Evolutionary conservation across 805 yeast species (phyloP), one percentile per base, ranked within the genome.

Genomic region (Metschnikowia dekortorum): DNA sequence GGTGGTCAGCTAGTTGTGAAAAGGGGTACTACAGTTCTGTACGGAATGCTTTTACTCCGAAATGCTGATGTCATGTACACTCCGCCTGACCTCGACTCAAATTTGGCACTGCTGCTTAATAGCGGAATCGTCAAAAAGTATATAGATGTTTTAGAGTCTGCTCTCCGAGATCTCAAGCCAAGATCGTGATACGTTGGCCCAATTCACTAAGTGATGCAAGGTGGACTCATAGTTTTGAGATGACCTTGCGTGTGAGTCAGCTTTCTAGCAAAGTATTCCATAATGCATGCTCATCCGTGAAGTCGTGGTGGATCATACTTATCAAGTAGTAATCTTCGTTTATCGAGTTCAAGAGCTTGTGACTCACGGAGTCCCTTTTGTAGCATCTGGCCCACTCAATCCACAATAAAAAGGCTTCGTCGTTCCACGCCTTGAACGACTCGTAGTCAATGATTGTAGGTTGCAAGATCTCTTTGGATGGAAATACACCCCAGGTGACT

Each of bases 401-500:
- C 94, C 97, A 88, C 53, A 94, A 86, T 50, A 82, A 78, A 68
- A 89, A 94, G 0, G 96, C 96, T 66, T 94, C 99, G 61, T 91
- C 97, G 58, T 85, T 81, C 99, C 99, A 94, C 0, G 97, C 97
- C 57, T 81, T 80, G 73, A 94, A 92, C 1, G 97, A 89, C 59
- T 90, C 96, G 58, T 83, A 87, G 63, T 91, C 97, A 50, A 94
- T 84, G 53, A 91, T 85, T 0, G 99, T 94, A 0, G 97, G 87
- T 67, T 91, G 97, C 35, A 89, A 80, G 35, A 90, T 84, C 63
- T 89, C 96, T 55, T 90, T 81, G 66, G 85, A 85, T 7, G 96
- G 96, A 76, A 94, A 92, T 2, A 87, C 96, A 54, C 98, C 99
- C 99, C 99, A 94, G 1, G 99, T 94, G 8, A 94, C 95, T 29